Percentiles rank a stretch among this genome's conserved stretches.
phyloP scores from a whole-genome alignment of 2,329 filamentous ascomycete species.

The Botryotinia convoluta region DNA sequence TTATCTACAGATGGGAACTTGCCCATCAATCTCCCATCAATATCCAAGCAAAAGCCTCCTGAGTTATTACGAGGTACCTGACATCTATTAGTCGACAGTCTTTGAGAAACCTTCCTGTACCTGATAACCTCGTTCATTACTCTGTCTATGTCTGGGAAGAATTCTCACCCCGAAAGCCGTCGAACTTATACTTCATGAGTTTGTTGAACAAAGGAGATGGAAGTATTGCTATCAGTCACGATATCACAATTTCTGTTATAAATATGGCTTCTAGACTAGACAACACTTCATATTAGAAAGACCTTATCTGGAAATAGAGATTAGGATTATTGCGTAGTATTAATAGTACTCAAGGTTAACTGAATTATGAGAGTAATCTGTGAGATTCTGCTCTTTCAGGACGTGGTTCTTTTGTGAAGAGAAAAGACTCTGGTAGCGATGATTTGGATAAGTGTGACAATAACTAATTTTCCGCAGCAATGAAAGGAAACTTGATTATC shows the following conservation, averaged over 20 bases:
- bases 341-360: background rate
- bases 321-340: background rate
- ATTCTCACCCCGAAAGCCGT: rapidly evolving
- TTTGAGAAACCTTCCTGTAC: background rate
- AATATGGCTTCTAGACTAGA: background rate
- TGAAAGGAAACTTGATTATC: background rate
- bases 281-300: background rate
- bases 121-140: rapidly evolving
- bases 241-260: background rate
- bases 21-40: background rate
- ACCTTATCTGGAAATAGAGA: rapidly evolving
- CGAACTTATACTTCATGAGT: background rate
- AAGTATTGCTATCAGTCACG: rapidly evolving
- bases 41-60: background rate
- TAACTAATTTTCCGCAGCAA: background rate
- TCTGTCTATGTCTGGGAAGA: background rate
- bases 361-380: background rate
- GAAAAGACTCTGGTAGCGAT: background rate
- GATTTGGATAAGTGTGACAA: background rate
- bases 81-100: background rate
- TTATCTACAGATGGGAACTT: background rate
- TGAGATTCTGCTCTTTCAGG: background rate
- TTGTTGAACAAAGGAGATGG: background rate
- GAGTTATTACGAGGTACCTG: background rate
- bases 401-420: too few species aligned